These are phyloP conservation scores for Chlamydomonas sphaeroides DNA, from an alignment of 139 green algal species.

Conservation along the genomic window DNA sequence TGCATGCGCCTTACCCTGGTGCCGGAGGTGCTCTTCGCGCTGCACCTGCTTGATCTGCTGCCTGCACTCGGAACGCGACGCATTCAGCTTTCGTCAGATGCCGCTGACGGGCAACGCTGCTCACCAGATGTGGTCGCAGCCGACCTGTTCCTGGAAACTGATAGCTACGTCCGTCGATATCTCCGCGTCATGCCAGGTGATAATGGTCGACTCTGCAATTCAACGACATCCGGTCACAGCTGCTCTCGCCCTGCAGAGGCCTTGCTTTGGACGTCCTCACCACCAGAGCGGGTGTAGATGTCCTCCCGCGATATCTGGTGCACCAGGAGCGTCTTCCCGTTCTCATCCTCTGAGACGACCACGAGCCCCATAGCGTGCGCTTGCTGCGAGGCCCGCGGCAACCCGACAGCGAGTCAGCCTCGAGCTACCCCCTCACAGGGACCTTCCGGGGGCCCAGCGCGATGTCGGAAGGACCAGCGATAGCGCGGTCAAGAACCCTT, in stretches of 20 bases:
- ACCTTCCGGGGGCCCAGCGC: neutral
- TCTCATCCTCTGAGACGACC: slow-evolving; percentile 89
- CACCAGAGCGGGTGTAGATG: slow-evolving; percentile 89
- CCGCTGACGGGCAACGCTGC: too few relatives aligned
- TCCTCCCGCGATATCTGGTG: slow-evolving; percentile 87
- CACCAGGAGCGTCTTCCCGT: slow-evolving; percentile 82
- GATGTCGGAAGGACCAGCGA: slow-evolving; percentile 8
- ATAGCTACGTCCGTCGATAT: slow-evolving; percentile 94
- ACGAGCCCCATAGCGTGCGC: slow-evolving; percentile 83
- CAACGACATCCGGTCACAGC: too few relatives aligned
- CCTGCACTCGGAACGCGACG: too few relatives aligned
- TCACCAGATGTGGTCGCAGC: slow-evolving; percentile 92
- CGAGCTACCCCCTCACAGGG: too few relatives aligned
- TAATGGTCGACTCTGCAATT: slow-evolving; percentile 94
- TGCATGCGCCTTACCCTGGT: slow-evolving; percentile 41
- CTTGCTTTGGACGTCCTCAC: slow-evolving; percentile 20
- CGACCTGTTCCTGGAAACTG: slow-evolving; percentile 91
- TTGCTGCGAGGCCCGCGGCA: slow-evolving; percentile 64
- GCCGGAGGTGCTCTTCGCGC: slow-evolving; percentile 39
- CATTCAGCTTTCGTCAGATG: too few relatives aligned
- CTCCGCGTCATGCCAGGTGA: slow-evolving; percentile 93
- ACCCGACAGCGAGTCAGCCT: too few relatives aligned
- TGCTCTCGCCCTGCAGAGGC: too few relatives aligned
- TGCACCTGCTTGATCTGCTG: slow-evolving; percentile 77
- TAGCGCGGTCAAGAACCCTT: slow-evolving; percentile 35